Percentiles rank a stretch among this genome's conserved stretches.
Evolutionary conservation across 805 yeast species (phyloP).

Genomic region (Nakazawaea populi): DNA sequence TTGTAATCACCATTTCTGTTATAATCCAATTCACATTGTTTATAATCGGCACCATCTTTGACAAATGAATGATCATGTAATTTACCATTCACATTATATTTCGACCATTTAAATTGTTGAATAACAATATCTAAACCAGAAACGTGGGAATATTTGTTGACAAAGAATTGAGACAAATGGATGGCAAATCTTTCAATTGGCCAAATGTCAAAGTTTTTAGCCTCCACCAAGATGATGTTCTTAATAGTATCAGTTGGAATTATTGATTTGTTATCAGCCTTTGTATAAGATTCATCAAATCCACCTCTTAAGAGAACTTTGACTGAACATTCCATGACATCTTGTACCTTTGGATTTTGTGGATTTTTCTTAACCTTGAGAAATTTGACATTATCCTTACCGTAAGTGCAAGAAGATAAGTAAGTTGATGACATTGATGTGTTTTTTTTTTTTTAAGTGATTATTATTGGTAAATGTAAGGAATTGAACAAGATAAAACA

Average conservation of each 20-base stretch:
- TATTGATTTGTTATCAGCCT: constrained; percentile 83
- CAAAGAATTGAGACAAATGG: constrained; percentile 75
- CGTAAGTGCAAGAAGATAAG: constrained; percentile 59
- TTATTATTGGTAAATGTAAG: not conserved
- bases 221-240: constrained; percentile 80
- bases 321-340: constrained; percentile 82
- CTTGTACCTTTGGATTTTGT: constrained; percentile 65
- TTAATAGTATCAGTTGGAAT: constrained; percentile 94
- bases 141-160: constrained; percentile 71
- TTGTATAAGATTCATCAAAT: constrained; percentile 75
- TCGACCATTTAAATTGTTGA: constrained; percentile 74
- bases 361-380: constrained; percentile 82
- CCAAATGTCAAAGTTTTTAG: constrained; percentile 78
- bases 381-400: constrained; percentile 90
- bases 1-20: constrained; percentile 47
- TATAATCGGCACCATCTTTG: constrained; percentile 80
- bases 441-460: not conserved
- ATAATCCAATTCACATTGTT: constrained; percentile 51
- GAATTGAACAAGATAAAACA: not conserved
- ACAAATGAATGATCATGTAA: constrained; percentile 79
- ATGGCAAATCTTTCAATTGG: constrained; percentile 91
- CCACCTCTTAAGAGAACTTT: constrained; percentile 69
- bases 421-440: not conserved
- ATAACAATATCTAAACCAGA: constrained; percentile 64
- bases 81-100: constrained; percentile 68